phyloP scores from a whole-genome alignment of 2,329 filamentous ascomycete species.

The Blastomyces gilchristii region DNA sequence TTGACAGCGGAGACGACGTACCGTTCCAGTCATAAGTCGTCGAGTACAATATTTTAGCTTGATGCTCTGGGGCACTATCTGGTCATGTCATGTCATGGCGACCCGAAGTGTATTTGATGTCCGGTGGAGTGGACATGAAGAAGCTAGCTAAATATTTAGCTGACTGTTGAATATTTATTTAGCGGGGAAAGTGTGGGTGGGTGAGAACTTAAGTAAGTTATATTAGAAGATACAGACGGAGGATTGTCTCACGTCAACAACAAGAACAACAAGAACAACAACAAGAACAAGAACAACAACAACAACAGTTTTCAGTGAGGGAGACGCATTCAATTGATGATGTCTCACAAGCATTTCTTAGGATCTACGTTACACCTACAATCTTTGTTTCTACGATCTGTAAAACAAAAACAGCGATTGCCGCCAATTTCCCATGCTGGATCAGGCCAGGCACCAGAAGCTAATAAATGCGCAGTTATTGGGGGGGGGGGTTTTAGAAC shows the following conservation, averaged over 20 bases:
- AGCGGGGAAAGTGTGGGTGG: neutral
- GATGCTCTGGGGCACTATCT: neutral
- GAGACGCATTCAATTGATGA: too few species aligned
- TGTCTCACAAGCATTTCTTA: neutral
- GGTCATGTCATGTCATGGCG: neutral
- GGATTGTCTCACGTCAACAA: too few species aligned
- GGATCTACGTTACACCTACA: neutral
- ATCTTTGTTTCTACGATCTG: neutral
- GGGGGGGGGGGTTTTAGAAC: too few species aligned
- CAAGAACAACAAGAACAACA: too few species aligned
- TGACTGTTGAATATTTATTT: too few species aligned
- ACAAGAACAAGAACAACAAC: too few species aligned
- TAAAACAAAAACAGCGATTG: neutral
- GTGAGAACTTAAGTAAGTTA: too few species aligned
- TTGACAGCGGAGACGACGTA: neutral
- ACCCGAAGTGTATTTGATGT: too few species aligned
- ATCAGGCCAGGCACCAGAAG: conserved; percentile 4
- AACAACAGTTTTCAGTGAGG: neutral
- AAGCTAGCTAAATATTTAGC: too few species aligned
- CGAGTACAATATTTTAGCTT: neutral
- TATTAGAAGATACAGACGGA: too few species aligned
- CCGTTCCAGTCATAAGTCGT: neutral
- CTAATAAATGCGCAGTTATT: neutral
- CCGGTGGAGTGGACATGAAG: too few species aligned
- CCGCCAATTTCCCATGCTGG: neutral